phyloP scores from a whole-genome alignment of 495 filamentous ascomycete species.

The Emericellopsis terricola region DNA sequence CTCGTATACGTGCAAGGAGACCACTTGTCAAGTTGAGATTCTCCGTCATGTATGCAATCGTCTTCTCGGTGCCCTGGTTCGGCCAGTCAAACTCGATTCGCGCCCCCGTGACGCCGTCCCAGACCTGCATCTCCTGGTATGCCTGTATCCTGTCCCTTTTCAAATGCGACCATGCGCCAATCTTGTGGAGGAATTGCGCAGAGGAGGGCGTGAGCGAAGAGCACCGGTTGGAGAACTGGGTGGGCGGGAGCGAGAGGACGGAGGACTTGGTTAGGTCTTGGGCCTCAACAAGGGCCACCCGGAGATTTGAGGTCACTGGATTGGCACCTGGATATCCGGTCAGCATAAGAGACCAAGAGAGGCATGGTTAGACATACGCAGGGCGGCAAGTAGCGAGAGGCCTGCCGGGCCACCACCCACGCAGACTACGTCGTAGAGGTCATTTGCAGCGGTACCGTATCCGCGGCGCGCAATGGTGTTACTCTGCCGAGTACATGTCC shows the following conservation, averaged over 20 bases:
- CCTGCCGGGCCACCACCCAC: conserved; percentile 95
- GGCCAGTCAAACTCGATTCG: conserved; percentile 77
- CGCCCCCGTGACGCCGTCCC: conserved; percentile 82
- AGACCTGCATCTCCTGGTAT: conserved; percentile 89
- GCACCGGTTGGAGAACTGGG: conserved; percentile 78
- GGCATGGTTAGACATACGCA: conserved; percentile 38
- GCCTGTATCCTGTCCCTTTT: conserved; percentile 52
- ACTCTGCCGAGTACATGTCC: too few species aligned
- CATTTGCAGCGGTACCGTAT: conserved; percentile 16
- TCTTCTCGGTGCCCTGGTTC: conserved; percentile 24
- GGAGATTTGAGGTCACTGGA: conserved; percentile 53
- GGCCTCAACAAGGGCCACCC: conserved; percentile 75
- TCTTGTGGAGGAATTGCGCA: conserved; percentile 46
- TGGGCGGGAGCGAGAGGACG: conserved; percentile 42
- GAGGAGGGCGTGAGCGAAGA: conserved; percentile 85
- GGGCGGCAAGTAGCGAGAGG: conserved; percentile 67
- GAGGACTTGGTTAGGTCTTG: conserved; percentile 57
- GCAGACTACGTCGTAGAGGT: conserved; percentile 86
- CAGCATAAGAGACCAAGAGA: neutral
- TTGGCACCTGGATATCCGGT: conserved; percentile 33
- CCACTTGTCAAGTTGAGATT: conserved; percentile 74
- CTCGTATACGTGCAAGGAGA: conserved; percentile 49
- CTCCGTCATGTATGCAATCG: conserved; percentile 92
- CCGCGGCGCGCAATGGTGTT: conserved; percentile 13
- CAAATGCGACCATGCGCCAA: conserved; percentile 77